Evolutionary conservation across 768 basidiomycete species (phyloP).

Genomic region (Boletus sp.): DNA sequence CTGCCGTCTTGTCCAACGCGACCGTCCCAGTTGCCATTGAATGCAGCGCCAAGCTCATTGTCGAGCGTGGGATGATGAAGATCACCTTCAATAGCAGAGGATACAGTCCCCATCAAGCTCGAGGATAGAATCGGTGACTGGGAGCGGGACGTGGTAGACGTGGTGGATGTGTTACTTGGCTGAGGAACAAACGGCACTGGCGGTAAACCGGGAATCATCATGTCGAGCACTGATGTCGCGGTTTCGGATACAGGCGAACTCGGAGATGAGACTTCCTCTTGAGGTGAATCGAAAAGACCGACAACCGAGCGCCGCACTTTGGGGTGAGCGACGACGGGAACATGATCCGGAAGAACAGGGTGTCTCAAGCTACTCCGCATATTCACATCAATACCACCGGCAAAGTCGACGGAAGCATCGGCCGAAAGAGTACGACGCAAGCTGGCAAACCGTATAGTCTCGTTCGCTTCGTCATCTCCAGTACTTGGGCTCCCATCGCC

Average conservation of each 20-base stretch:
- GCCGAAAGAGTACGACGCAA: conserved; percentile 25
- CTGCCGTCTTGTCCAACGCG: conserved; percentile 15
- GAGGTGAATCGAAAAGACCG: conserved; percentile 54
- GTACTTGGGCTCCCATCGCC: conserved; percentile 32
- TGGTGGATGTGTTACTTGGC: conserved; percentile 26
- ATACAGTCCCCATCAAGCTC: conserved; percentile 4
- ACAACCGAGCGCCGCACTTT: conserved; percentile 54
- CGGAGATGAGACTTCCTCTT: conserved; percentile 8
- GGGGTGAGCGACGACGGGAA: conserved; percentile 22
- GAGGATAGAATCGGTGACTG: conserved; percentile 19
- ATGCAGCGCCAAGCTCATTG: conserved; percentile 57
- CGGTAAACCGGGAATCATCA: conserved; percentile 35
- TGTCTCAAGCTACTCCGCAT: conserved; percentile 28
- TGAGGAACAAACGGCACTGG: conserved; percentile 35
- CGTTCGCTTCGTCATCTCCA: conserved; percentile 30
- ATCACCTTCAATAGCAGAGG: conserved; percentile 4
- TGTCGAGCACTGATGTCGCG: conserved; percentile 25
- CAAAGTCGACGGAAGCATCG: conserved; percentile 24
- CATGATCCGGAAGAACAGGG: conserved; percentile 11
- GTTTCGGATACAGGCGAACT: conserved; percentile 13
- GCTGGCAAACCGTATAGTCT: conserved; percentile 32
- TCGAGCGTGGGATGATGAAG: conserved; percentile 42
- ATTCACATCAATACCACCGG: conserved; percentile 15
- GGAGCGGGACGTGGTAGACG: conserved; percentile 14
- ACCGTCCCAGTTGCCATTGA: conserved; percentile 29